Evolutionary conservation across 2,329 filamentous ascomycete species (phyloP).

Genomic region (Dothideomycetes sp.): DNA sequence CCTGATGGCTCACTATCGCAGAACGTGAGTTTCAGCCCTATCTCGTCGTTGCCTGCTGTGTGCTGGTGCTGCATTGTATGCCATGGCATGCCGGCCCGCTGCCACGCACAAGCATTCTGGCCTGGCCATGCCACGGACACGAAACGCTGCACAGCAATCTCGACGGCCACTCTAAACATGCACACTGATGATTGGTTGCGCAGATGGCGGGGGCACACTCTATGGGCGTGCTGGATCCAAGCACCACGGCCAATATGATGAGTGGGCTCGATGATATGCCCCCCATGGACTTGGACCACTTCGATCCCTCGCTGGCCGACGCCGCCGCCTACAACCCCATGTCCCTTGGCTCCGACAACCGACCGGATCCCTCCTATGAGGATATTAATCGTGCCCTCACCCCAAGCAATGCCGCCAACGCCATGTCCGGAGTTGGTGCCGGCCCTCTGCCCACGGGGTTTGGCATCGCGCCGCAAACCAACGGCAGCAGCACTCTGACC

Average conservation of each 20-base stretch:
- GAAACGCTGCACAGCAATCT: too few relatives aligned
- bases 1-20: constrained; percentile 7
- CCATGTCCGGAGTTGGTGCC: constrained; percentile 37
- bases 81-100: background rate
- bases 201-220: constrained; percentile 17
- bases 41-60: too few relatives aligned
- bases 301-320: constrained; percentile 23
- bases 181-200: constrained; percentile 6
- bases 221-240: constrained; percentile 20
- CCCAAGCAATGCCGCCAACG: constrained; percentile 18
- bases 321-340: constrained; percentile 13
- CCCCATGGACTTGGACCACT: constrained; percentile 33
- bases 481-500: constrained; percentile 45
- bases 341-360: constrained; percentile 10
- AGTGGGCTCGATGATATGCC: constrained; percentile 34
- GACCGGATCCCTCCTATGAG: constrained; percentile 8
- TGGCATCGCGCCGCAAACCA: constrained; percentile 31
- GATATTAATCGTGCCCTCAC: constrained; percentile 9
- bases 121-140: too few relatives aligned
- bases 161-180: background rate
- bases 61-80: too few relatives aligned
- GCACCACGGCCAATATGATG: constrained; percentile 22
- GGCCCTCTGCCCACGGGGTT: constrained; percentile 46
- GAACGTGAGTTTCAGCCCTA: constrained; percentile 5
- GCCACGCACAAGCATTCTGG: background rate